Evolutionary conservation across 73 alveolate species (phyloP).

Genomic region (Paramecium primaurelia): DNA sequence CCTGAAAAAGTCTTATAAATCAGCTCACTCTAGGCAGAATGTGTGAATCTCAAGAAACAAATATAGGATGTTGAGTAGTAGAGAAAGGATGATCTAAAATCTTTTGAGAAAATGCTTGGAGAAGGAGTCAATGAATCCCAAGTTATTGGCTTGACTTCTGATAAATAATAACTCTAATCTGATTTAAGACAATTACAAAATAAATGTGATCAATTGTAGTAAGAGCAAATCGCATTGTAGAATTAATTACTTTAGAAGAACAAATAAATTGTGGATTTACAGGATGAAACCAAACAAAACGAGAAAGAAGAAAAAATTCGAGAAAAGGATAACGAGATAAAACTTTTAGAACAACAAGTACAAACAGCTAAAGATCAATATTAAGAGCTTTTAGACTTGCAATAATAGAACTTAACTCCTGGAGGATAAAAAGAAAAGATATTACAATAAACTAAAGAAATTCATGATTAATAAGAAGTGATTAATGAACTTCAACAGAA

Average conservation of each 20-base stretch:
- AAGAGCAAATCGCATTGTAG: not conserved
- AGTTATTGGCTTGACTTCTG: not conserved
- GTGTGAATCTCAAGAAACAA: not conserved
- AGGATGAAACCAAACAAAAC: not conserved
- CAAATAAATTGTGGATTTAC: not conserved
- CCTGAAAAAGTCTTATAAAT: not conserved
- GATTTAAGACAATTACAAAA: not conserved
- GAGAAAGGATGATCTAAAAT: not conserved
- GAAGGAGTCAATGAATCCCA: not conserved
- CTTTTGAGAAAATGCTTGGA: not conserved
- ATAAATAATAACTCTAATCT: not conserved
- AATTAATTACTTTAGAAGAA: not conserved
- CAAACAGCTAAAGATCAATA: not conserved
- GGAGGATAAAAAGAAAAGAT: not conserved
- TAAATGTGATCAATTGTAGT: not conserved
- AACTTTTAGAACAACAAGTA: not conserved
- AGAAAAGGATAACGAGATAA: not conserved
- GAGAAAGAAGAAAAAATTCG: not conserved
- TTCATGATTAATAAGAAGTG: not conserved
- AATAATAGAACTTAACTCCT: not conserved
- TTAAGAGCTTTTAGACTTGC: not conserved
- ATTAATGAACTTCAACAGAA: not conserved
- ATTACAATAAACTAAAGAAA: not conserved
- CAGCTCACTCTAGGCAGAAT: not conserved
- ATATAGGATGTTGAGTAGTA: not conserved